Evolutionary conservation across 805 yeast genomes (phyloP).

Genomic region (Metschnikowia hibisci): DNA sequence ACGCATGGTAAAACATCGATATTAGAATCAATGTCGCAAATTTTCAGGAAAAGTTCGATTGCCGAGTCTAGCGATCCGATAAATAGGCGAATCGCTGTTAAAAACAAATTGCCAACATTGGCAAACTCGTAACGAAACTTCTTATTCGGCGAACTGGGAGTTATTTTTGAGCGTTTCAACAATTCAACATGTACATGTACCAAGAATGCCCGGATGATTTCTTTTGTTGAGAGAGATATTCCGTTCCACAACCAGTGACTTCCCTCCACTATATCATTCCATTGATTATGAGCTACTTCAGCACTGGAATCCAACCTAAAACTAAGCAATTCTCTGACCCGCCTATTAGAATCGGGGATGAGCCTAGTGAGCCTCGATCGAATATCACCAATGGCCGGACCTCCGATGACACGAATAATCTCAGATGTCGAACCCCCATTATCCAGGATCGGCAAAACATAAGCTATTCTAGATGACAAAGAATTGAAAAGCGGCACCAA

Average conservation of each 20-base stretch:
- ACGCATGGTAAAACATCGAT: slow-evolving; percentile 72
- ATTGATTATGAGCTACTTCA: slow-evolving; percentile 57
- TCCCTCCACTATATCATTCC: slow-evolving; percentile 80
- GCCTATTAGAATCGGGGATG: slow-evolving; percentile 49
- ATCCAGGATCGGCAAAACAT: slow-evolving; percentile 80
- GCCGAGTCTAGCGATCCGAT: slow-evolving; percentile 84
- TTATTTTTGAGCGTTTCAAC: slow-evolving; percentile 55
- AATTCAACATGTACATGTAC: slow-evolving; percentile 77
- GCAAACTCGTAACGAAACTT: slow-evolving; percentile 75
- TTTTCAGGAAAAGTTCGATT: slow-evolving; percentile 65
- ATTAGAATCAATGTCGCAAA: slow-evolving; percentile 53
- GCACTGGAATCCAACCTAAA: slow-evolving; percentile 50
- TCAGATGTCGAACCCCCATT: slow-evolving; percentile 96
- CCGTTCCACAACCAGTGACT: slow-evolving; percentile 63
- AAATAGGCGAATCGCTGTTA: slow-evolving; percentile 77
- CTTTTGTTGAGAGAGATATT: slow-evolving; percentile 58
- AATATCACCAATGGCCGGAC: slow-evolving; percentile 93
- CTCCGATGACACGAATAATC: slow-evolving; percentile 79
- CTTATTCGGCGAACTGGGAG: slow-evolving; percentile 25
- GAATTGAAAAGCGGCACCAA: slow-evolving; percentile 55
- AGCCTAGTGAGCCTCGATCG: slow-evolving; percentile 75
- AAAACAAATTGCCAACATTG: slow-evolving; percentile 77
- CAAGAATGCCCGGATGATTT: slow-evolving; percentile 70
- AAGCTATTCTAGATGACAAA: slow-evolving; percentile 47
- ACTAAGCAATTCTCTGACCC: slow-evolving; percentile 33